Evolutionary conservation across 495 filamentous ascomycete species (phyloP).

Genomic region (Apodospora peruviana): DNA sequence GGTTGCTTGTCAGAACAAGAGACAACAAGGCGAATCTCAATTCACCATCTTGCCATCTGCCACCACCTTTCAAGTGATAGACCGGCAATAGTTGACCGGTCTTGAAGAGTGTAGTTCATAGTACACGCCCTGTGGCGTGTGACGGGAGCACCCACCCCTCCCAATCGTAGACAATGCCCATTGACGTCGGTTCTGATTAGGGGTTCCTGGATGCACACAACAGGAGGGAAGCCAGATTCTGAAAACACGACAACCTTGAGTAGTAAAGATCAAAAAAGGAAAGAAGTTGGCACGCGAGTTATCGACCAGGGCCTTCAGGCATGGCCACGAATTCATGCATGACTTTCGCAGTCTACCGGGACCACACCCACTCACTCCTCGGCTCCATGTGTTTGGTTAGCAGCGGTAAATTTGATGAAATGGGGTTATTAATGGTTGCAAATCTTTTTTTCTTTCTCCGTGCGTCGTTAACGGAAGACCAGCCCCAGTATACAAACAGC

Average conservation of each 20-base stretch:
- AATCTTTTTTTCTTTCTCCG: conserved; percentile 1
- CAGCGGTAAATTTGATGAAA: conserved; percentile 14
- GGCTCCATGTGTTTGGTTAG: conserved; percentile 9
- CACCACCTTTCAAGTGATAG: background rate
- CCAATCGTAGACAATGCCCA: background rate
- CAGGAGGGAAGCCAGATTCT: background rate
- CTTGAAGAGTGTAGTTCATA: no score
- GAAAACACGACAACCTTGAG: background rate
- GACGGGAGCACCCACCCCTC: background rate
- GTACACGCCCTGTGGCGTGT: no score
- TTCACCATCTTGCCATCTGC: conserved; percentile 1
- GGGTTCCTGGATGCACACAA: background rate
- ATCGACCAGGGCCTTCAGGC: conserved; percentile 29
- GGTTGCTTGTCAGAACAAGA: background rate
- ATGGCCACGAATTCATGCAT: conserved; percentile 44
- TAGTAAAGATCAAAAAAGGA: conserved; percentile 3
- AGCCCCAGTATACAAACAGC: background rate
- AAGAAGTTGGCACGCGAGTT: conserved; percentile 18
- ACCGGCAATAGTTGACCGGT: background rate
- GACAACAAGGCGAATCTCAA: background rate
- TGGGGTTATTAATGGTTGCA: conserved; percentile 8
- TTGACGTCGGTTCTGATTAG: background rate
- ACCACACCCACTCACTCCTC: conserved; percentile 7
- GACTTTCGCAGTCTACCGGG: conserved; percentile 15
- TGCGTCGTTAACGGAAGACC: conserved; percentile 6